Evolutionary conservation across 192 early-diverging fungal species (phyloP).

Genomic region (Spizellomyces sp.): DNA sequence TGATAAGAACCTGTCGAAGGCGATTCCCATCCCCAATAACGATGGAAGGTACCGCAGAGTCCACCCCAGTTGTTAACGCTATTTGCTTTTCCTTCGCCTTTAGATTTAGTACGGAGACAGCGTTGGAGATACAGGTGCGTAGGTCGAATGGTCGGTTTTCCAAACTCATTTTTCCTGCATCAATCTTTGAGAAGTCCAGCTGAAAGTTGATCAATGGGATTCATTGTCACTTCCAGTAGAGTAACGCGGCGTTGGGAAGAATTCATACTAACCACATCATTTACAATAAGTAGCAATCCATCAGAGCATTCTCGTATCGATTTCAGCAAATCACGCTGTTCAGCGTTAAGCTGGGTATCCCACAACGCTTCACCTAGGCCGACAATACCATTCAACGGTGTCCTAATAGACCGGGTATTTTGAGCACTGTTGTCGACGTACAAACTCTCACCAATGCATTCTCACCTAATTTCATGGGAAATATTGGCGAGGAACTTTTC

Average conservation of each 20-base stretch:
- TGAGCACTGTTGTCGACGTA: too few relatives aligned
- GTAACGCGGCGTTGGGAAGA: background rate
- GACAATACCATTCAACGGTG: slow-evolving; percentile 18
- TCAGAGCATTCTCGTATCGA: slow-evolving; percentile 29
- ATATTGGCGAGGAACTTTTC: slow-evolving; percentile 17
- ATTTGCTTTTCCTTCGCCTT: background rate
- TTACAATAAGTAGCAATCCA: slow-evolving; percentile 30
- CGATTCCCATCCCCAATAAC: slow-evolving; percentile 51
- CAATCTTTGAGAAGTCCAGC: slow-evolving; percentile 30
- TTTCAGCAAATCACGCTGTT: slow-evolving; percentile 26
- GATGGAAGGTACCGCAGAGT: background rate
- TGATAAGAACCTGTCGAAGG: slow-evolving; percentile 56
- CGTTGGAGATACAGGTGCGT: slow-evolving; percentile 2
- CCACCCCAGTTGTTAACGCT: background rate
- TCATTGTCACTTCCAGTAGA: too few relatives aligned
- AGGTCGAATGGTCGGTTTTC: slow-evolving; percentile 17
- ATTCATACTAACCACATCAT: slow-evolving; percentile 24
- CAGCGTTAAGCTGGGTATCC: slow-evolving; percentile 26
- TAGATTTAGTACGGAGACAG: background rate
- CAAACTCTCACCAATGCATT: too few relatives aligned
- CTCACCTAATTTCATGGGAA: slow-evolving; percentile 11
- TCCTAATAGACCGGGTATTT: background rate
- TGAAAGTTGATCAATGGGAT: background rate
- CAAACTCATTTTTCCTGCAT: slow-evolving; percentile 28
- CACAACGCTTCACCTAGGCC: slow-evolving; percentile 13